Evolutionary conservation across 2,329 filamentous ascomycete species (phyloP).

Genomic region (Neonectria faginata): DNA sequence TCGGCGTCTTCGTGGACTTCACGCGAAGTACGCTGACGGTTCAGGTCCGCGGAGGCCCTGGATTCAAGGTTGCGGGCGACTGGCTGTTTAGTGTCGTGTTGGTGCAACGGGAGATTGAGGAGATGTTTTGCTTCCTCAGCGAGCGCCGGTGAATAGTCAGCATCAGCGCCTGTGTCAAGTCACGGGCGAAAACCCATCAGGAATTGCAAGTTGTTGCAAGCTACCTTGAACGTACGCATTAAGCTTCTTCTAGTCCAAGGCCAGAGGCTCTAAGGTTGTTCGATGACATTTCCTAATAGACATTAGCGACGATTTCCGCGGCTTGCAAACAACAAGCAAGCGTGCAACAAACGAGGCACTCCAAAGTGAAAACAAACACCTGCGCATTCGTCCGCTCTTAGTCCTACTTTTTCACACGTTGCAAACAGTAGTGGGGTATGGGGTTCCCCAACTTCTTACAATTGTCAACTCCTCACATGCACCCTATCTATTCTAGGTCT

Average conservation of each 20-base stretch:
- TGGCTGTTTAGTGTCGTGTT: neutral
- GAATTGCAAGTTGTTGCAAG: neutral
- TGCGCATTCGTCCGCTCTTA: neutral
- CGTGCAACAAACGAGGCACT: neutral
- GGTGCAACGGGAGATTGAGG: neutral
- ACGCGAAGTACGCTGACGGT: neutral
- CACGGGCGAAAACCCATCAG: no score
- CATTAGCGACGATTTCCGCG: no score
- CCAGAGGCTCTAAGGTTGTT: neutral
- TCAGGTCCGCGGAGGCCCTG: neutral
- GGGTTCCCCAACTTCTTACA: neutral
- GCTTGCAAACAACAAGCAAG: neutral
- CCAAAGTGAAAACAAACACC: neutral
- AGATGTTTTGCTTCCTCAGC: neutral
- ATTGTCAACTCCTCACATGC: neutral
- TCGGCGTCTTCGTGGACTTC: neutral
- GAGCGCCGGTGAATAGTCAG: neutral
- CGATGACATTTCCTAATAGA: neutral
- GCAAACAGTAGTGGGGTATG: neutral
- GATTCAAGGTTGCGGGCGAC: neutral
- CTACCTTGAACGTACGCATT: neutral
- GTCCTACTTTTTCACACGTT: neutral
- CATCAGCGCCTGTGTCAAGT: neutral
- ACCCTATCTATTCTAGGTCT: neutral
- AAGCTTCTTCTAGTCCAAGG: neutral